Evolutionary conservation across 179 eudicot genomes (phyloP).

Genomic region (Camellia oleifera): DNA sequence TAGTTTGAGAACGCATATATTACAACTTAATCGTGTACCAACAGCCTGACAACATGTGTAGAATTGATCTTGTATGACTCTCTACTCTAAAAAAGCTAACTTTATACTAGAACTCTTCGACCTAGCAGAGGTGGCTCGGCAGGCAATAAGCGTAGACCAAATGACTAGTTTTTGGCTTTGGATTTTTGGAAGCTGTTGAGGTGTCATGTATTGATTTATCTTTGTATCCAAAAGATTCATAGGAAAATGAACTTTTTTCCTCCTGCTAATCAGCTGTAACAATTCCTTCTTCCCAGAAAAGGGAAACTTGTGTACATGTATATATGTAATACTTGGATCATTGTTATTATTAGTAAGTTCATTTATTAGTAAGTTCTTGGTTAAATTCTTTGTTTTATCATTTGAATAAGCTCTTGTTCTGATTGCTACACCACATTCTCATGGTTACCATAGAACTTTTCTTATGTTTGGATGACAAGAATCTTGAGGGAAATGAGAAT

Average conservation of each 20-base stretch:
- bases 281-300: slow-evolving; percentile 7
- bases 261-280: slow-evolving; percentile 17
- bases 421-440: background rate
- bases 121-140: slow-evolving; percentile 19
- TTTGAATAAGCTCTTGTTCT: slow-evolving; percentile 3
- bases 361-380: slow-evolving; percentile 3
- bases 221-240: slow-evolving; percentile 7
- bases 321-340: slow-evolving; percentile 17
- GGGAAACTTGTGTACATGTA: slow-evolving; percentile 17
- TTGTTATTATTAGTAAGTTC: background rate
- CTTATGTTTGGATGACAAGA: no score
- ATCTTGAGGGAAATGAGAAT: no score
- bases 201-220: slow-evolving; percentile 11
- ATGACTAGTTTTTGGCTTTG: slow-evolving; percentile 17
- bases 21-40: slow-evolving; percentile 71
- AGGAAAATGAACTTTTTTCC: slow-evolving; percentile 2
- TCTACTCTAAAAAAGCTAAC: slow-evolving; percentile 40
- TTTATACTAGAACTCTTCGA: slow-evolving; percentile 18
- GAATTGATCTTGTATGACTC: slow-evolving; percentile 55
- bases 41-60: slow-evolving; percentile 66
- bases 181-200: slow-evolving; percentile 18
- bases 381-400: slow-evolving; percentile 1
- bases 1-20: slow-evolving; percentile 80
- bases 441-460: no score
- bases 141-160: slow-evolving; percentile 12